These are phyloP conservation scores for Ascochyta koolunga DNA, from an alignment of 2,329 filamentous ascomycete species.

Conservation along the genomic window DNA sequence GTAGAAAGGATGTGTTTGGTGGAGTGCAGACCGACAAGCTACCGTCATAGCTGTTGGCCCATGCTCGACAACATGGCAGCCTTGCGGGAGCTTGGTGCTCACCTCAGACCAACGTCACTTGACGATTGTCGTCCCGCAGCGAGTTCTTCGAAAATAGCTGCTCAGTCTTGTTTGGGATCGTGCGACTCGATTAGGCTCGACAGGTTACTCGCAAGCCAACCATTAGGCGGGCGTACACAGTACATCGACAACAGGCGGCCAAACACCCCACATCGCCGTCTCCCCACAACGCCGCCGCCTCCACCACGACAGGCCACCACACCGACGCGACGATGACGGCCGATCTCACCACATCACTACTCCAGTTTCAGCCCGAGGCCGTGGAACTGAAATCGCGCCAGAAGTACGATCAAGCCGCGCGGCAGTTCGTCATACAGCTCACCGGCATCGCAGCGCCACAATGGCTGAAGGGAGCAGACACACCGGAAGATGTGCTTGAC, in stretches of 20 bases:
- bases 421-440: slow-evolving; percentile 44
- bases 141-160: not conserved
- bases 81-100: slow-evolving; percentile 28
- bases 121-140: slow-evolving; percentile 14
- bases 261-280: slow-evolving; percentile 29
- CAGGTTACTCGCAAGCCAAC: not conserved
- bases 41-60: slow-evolving; percentile 24
- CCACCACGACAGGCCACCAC: slow-evolving; percentile 5
- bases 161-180: not conserved
- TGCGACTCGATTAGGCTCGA: not conserved
- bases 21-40: slow-evolving; percentile 3
- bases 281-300: slow-evolving; percentile 14
- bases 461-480: slow-evolving; percentile 46
- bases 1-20: not conserved
- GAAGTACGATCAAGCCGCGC: slow-evolving; percentile 49
- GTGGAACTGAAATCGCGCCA: slow-evolving; percentile 41
- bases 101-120: slow-evolving; percentile 17
- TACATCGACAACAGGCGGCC: slow-evolving; percentile 2
- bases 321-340: slow-evolving; percentile 32
- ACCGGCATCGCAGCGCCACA: slow-evolving; percentile 37
- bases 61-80: slow-evolving; percentile 28
- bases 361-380: slow-evolving; percentile 46
- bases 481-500: slow-evolving; percentile 50
- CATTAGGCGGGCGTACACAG: not conserved
- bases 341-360: slow-evolving; percentile 35